Evolutionary conservation across 495 filamentous ascomycete genomes (phyloP), one percentile per base, ranked within the genome.

Genomic region (Alectoria sarmentosa): DNA sequence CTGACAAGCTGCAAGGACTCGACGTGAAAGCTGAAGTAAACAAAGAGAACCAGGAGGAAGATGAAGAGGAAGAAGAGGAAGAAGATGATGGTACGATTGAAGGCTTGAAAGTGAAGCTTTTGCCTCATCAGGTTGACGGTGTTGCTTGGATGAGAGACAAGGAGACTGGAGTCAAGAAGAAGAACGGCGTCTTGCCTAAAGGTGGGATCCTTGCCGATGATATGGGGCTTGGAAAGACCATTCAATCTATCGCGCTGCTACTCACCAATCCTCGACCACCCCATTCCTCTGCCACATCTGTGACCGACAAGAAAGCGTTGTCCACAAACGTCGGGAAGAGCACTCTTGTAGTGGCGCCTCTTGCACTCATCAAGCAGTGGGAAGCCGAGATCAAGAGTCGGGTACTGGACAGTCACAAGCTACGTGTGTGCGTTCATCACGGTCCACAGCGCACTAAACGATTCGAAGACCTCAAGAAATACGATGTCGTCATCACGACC

Each of bases 311-410:
- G 71, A 76, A 82, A 61, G 86, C 87, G 66, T 77, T 90, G 28
- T 77, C 83, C 23, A 75, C 82, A 5, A 78, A 80, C 3, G 73
- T 93, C 48, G 88, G 86, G 70, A 90, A 88, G 69, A 84, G 85
- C 14, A 98, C 94, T 0, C 79, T 98, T 14, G 91, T 98, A 48
- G 88, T 98, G 62, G 94, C 93, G n/a, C 94, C 94, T 21, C 76
- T 98, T 36, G 92, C 93, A 26, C 82, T 98, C 34, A 97, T 98
- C 77, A 91, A 93, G 67, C 94, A 98, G 76, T 98, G 94, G 94
- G 94, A 98, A 73, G 79, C 85, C 3, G 94, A 98, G 73, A 89
- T 98, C 71, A 86, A 85, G 52, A 85, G 87, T 49, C 92, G 90
- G 72, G 86, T 96, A 19, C 76, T 82, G 42, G 72, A 78, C 41